Evolutionary conservation across 1,284 basidiomycete species (phyloP), one percentile per base, ranked within the genome.

Genomic region (Puccinia polysora): DNA sequence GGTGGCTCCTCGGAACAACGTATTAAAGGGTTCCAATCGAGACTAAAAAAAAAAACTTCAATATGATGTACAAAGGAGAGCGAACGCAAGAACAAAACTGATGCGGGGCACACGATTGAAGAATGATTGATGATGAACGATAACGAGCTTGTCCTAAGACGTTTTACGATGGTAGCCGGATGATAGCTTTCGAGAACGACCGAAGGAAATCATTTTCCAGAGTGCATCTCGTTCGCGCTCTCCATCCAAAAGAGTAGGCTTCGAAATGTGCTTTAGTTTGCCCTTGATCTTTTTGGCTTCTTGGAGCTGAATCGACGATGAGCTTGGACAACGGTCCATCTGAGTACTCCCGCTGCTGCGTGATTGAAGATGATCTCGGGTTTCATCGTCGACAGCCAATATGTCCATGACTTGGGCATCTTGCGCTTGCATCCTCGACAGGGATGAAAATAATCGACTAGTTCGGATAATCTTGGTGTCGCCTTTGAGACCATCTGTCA

Each of bases 201-300:
- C 58, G 23, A 43, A 25, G 0, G 58, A 60, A 25, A 60, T 60
- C 58, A 60, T 60, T 1, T 28, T 20, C 58, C 58, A 60, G 1
- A 60, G 38, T 5, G 58, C 58, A 3, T 28, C 20, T 10, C 58
- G 58, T 45, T 60, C 58, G 58, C 45, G 38, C 25, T 60, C 58
- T 3, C 38, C 58, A 36, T 45, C 23, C 1, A 60, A 43, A 1
- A 30, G n/a, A 2, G 36, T 28, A 20, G 58, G 58, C 25, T 18
- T 60, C 18, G 58, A 60, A 43, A 60, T 60, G 6, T 43, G 38
- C 4, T 43, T 43, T 23, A 60, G 58, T 28, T 60, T 60, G 2
- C 58, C 58, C 23, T 30, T 23, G 58, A 60, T 45, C 14, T 43
- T 23, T 45, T 18, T 25, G 5, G 38, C 1, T 4, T 58, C 25